These are phyloP conservation scores for Mortierella sp. DNA, from an alignment of 371 early-diverging fungal genomes.

Conservation along the genomic window DNA sequence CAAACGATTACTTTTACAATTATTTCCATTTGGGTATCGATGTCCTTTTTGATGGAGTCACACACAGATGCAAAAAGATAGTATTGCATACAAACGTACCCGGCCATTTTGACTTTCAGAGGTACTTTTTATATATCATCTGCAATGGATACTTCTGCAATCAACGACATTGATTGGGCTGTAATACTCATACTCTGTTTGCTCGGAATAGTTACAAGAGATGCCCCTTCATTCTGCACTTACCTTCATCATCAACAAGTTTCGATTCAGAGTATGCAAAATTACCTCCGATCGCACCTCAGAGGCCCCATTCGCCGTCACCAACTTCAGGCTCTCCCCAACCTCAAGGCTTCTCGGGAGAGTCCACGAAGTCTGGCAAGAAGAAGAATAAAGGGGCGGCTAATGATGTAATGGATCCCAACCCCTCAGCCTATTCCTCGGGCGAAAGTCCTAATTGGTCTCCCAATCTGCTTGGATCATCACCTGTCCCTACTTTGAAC, in stretches of 20 bases:
- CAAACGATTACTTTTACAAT: conserved; percentile 77
- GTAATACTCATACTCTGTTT: too few species aligned
- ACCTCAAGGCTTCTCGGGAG: neutral
- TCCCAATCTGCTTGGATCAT: conserved; percentile 27
- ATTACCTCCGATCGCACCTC: conserved; percentile 33
- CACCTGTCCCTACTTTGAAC: conserved; percentile 11
- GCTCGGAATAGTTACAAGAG: conserved; percentile 65
- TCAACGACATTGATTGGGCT: neutral
- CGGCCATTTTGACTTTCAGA: conserved; percentile 80
- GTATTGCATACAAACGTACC: conserved; percentile 82
- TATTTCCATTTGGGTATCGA: conserved; percentile 84
- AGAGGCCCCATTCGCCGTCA: neutral
- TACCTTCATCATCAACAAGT: conserved; percentile 41
- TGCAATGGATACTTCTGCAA: neutral
- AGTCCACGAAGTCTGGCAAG: conserved; percentile 3
- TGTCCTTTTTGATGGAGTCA: conserved; percentile 76
- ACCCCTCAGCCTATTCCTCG: conserved; percentile 12
- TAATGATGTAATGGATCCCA: conserved; percentile 6
- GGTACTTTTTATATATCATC: conserved; percentile 48
- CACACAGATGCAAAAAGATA: conserved; percentile 80
- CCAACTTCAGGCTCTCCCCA: conserved; percentile 2
- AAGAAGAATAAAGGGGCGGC: conserved; percentile 12
- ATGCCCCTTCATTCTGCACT: conserved; percentile 64
- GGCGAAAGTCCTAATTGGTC: conserved; percentile 26
- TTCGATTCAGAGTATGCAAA: conserved; percentile 29